These are phyloP conservation scores for Fusarium musae DNA, from an alignment of 2,329 filamentous ascomycete genomes.

Conservation along the genomic window DNA sequence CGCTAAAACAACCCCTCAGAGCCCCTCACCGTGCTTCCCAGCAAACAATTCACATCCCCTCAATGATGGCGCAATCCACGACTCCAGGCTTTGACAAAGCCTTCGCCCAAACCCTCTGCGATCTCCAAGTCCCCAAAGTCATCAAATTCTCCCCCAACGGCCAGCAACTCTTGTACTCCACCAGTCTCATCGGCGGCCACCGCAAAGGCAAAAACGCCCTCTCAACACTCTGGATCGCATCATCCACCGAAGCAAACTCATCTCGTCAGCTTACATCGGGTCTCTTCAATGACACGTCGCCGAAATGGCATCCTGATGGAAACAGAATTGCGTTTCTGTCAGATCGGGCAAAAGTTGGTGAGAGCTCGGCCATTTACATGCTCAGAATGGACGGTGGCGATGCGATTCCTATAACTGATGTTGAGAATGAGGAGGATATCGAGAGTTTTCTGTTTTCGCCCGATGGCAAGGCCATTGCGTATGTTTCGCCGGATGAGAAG, in stretches of 20 bases:
- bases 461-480: constrained; percentile 17
- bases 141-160: constrained; percentile 20
- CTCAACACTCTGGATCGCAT: constrained; percentile 35
- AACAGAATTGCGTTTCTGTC: constrained; percentile 18
- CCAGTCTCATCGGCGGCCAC: not conserved
- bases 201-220: constrained; percentile 17
- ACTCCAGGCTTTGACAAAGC: not conserved
- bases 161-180: constrained; percentile 10
- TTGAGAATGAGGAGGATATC: constrained; percentile 25
- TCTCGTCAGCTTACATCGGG: constrained; percentile 16
- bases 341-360: constrained; percentile 41
- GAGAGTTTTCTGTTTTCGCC: constrained; percentile 23
- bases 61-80: not conserved
- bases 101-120: constrained; percentile 23
- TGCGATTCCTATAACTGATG: constrained; percentile 18
- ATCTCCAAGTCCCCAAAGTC: constrained; percentile 15
- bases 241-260: constrained; percentile 6
- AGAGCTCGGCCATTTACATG: constrained; percentile 42
- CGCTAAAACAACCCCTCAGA: not conserved
- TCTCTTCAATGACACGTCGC: not conserved
- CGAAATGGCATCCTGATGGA: constrained; percentile 21
- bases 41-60: not conserved
- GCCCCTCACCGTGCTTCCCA: not conserved
- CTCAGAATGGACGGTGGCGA: constrained; percentile 37
- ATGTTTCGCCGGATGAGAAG: constrained; percentile 33